These are phyloP conservation scores for Tephrocybe sp. DNA, from an alignment of 768 basidiomycete species.

Conservation along the genomic window DNA sequence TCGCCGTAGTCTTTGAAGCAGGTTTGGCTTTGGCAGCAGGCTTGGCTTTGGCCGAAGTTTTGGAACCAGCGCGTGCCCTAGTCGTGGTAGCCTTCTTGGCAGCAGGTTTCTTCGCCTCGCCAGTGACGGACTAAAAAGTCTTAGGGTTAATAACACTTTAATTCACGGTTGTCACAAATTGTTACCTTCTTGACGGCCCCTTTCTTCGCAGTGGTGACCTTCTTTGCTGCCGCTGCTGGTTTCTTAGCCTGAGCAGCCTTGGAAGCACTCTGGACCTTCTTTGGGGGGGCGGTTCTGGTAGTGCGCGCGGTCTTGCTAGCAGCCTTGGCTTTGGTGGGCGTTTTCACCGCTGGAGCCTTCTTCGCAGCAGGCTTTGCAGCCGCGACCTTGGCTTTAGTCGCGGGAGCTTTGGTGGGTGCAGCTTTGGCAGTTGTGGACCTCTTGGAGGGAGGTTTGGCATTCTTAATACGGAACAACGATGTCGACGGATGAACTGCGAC, in stretches of 20 bases:
- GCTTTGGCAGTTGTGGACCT: constrained; percentile 36
- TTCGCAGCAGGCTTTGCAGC: constrained; percentile 20
- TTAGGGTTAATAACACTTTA: not conserved
- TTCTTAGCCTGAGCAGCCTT: constrained; percentile 26
- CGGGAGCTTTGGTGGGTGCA: constrained; percentile 16
- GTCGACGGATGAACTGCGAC: constrained; percentile 8
- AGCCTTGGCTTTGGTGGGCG: constrained; percentile 26
- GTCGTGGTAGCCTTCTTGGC: constrained; percentile 9
- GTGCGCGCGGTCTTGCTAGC: constrained; percentile 23
- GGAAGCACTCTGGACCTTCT: constrained; percentile 21
- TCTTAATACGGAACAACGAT: constrained; percentile 19
- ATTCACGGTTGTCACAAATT: not conserved
- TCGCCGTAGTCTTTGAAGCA: constrained; percentile 19
- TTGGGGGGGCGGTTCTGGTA: constrained; percentile 17
- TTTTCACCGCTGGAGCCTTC: constrained; percentile 11
- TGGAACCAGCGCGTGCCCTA: constrained; percentile 27
- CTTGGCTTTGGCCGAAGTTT: constrained; percentile 19
- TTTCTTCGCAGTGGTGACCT: constrained; percentile 36
- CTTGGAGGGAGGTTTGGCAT: constrained; percentile 42
- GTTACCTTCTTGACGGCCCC: constrained; percentile 60
- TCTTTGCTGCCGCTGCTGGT: constrained; percentile 20
- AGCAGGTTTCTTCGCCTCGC: constrained; percentile 34
- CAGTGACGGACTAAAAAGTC: constrained; percentile 31
- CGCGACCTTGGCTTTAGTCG: constrained; percentile 21
- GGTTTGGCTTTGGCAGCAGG: constrained; percentile 28